Base-by-base conservation (phyloP, 768 basidiomycete species). In the Dendrothele bispora region DNA sequence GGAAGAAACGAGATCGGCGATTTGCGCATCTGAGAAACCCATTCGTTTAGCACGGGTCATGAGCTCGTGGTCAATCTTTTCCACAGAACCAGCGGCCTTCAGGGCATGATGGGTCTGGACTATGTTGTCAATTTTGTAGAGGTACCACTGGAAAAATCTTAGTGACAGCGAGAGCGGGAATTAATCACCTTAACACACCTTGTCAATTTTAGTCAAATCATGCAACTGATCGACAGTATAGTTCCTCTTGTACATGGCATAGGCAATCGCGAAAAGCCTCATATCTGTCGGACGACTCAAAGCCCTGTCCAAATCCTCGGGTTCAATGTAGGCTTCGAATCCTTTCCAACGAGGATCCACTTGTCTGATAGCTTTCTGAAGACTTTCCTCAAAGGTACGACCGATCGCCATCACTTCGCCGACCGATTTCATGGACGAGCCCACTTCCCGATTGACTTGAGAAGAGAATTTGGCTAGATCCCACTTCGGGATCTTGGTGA, bases 401-500 rank as follows among this genome's bases (percentile, higher is more conserved):
- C 97, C 97, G 58, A 99, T 98, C 56, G 95, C 95, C 97, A 99
- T 99, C 62, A 99, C 95, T 68, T 99, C 97, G 46, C 97, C 97
- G 46, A 99, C 97, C 14, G 91, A 94, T 70, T 99, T 99, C 97
- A 99, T 98, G 15, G 95, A 83, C 3, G 95, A 98, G 21, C 95
- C 97, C 44, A 98, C 84, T 63, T 92, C 85, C 53, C 95, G 86
- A 63, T 95, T 85, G 49, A 98, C 97, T 61, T 95, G 91, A 32
- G 85, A 72, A 18, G 88, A 88, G 77, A 99, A 98, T 69, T 99
- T 99, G 55, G 95, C 94, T 47, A 99, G 75, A 71, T 99, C 97
- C 95, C 97, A 98, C 67, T 98, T 98, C 52, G 97, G 97, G 54
- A 99, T 98, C 72, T 99, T 99, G 40, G 94, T 97, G 51, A 99